Evolutionary conservation across 2,329 filamentous ascomycete species (phyloP).

Genomic region (Ceratocystis harringtonii): DNA sequence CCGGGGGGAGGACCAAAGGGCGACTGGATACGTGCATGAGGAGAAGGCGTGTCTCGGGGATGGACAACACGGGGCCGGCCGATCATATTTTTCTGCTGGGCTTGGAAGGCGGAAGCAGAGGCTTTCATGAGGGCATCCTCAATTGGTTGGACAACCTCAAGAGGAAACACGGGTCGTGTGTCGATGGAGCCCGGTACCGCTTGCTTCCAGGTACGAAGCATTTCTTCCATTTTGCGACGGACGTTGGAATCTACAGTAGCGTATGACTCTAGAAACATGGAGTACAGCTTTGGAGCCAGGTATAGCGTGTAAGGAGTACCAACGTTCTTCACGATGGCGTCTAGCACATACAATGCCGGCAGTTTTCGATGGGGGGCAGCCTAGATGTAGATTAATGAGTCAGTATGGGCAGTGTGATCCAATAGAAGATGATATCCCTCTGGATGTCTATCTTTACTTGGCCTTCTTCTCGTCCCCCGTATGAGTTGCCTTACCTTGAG

Average conservation of each 20-base stretch:
- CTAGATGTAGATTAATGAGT: constrained; percentile 32
- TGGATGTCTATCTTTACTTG: not conserved
- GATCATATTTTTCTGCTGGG: constrained; percentile 34
- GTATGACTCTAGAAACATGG: constrained; percentile 94
- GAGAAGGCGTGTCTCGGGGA: constrained; percentile 46
- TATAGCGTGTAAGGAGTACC: constrained; percentile 95
- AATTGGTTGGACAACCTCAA: constrained; percentile 75
- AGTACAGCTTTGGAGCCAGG: constrained; percentile 78
- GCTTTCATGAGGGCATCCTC: constrained; percentile 89
- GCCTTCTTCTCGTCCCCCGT: not conserved
- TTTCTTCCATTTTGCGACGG: constrained; percentile 85
- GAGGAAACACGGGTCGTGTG: constrained; percentile 77
- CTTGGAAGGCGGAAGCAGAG: constrained; percentile 44
- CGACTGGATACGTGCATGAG: constrained; percentile 1
- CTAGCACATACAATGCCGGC: constrained; percentile 90
- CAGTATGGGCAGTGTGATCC: not conserved
- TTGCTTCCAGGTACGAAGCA: constrained; percentile 97
- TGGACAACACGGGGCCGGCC: constrained; percentile 42
- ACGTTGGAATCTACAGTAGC: constrained; percentile 70
- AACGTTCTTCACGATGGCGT: constrained; percentile 97
- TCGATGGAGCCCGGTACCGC: constrained; percentile 88
- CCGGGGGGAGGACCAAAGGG: constrained; percentile 1
- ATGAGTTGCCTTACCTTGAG: constrained; percentile 55
- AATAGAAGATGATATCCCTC: not conserved
- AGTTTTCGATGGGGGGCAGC: constrained; percentile 78